Evolutionary conservation across 2,329 filamentous ascomycete genomes (phyloP), one percentile per base, ranked within the genome.

Genomic region (Tolypocladium inflatum): DNA sequence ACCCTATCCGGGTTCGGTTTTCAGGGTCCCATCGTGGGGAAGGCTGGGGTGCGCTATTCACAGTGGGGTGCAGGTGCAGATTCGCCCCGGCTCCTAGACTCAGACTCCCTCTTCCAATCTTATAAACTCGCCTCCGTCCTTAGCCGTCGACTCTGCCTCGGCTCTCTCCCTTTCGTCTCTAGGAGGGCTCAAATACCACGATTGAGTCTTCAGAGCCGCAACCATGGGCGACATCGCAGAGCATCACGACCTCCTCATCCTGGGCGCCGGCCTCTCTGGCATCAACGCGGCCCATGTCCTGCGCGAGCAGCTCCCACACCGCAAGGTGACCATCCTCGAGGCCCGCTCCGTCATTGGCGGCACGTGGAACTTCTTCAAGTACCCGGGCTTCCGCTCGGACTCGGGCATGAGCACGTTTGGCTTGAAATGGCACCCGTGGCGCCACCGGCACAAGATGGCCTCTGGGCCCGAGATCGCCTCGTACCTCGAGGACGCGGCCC

Each of bases 351-450:
- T 80, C 48, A 76, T 91, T 10, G 89, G 89, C 15, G 89, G 89
- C 35, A 93, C 89, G 17, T 93, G 89, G 89, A 82, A 83, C 64
- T 81, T 91, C 57, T 93, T 90, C 77, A 83, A 81, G 51, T 92
- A 91, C 66, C 89, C 88, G 0, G 87, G 89, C 42, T 82, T 91
- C 59, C 82, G 85, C 42, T 87, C 83, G 45, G 85, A 88, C 67
- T 86, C 83, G 1, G 77, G 81, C 64, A 78, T 88, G 63, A 78
- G 77, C 57, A 76, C 82, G 0, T 88, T 86, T 59, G 83, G 84
- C 52, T 87, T 92, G 61, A 69, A 80, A 1, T 94, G 89, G 84
- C 78, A 87, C 56, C 87, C 87, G 3, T 93, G 89, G 89, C 76
- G 73, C 10, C 76, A 82, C 48, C 68, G 73, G 15, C 62, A 67